Percentiles rank a stretch among this genome's conserved stretches.
phyloP scores from a whole-genome alignment of 345 rosid species.

The Hypericum androsaemum region DNA sequence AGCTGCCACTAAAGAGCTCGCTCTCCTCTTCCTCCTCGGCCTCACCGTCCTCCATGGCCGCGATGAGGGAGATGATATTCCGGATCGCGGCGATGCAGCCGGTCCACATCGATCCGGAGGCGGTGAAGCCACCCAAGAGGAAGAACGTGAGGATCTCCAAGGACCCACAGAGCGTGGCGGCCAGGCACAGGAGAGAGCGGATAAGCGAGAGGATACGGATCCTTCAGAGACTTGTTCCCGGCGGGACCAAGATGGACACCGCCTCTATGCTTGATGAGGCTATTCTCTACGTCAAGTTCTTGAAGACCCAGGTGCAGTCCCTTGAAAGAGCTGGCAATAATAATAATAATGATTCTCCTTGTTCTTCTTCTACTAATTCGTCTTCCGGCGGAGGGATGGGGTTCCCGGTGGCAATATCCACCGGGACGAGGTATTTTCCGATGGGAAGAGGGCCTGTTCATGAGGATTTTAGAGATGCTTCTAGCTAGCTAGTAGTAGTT shows the following conservation, averaged over 20 bases:
- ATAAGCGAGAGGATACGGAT: constrained; percentile 61
- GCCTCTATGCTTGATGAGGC: constrained; percentile 75
- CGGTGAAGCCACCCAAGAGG: constrained; percentile 53
- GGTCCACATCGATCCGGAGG: constrained; percentile 54
- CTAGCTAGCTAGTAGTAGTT: too few relatives aligned
- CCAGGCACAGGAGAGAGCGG: constrained; percentile 56
- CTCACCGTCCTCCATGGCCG: constrained; percentile 40
- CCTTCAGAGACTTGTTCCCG: constrained; percentile 61
- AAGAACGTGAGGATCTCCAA: constrained; percentile 60
- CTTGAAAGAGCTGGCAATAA: constrained; percentile 28
- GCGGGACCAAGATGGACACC: constrained; percentile 76
- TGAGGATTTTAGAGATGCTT: constrained; percentile 20
- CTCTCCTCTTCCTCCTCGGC: constrained; percentile 11
- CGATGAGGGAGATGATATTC: constrained; percentile 70
- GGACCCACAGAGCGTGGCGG: constrained; percentile 70
- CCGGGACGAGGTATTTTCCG: constrained; percentile 19
- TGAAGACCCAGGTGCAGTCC: constrained; percentile 55
- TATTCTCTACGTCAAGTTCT: constrained; percentile 59
- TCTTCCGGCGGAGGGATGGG: constrained; percentile 17
- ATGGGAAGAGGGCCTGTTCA: constrained; percentile 13
- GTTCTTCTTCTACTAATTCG: constrained; percentile 12
- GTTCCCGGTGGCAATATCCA: constrained; percentile 28
- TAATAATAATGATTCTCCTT: neutral
- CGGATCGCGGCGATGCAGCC: constrained; percentile 70
- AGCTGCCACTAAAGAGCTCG: too few relatives aligned